A percentile compares a stretch with the other conserved stretches of the same genome.
Conservation (phyloP, 768 basidiomycete genomes). For the Rhodotorula toruloides region DNA sequence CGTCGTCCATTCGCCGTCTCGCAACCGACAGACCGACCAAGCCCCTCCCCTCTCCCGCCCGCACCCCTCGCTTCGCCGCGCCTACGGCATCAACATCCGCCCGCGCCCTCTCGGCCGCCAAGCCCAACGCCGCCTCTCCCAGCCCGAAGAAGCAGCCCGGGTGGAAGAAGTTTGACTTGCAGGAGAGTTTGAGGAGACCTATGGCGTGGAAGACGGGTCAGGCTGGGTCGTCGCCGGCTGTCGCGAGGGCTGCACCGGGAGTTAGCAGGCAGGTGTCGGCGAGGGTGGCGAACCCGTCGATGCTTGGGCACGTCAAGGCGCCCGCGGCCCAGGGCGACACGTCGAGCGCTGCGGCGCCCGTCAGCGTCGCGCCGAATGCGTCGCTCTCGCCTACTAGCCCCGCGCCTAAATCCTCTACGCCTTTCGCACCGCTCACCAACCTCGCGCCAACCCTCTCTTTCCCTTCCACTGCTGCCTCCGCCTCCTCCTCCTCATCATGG, state of each 20-base stretch:
- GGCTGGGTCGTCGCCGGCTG: accelerated
- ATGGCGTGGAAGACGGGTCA: conserved; percentile 14
- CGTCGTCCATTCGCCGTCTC: neutral
- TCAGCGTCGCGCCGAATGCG: too few species aligned
- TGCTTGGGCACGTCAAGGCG: conserved; percentile 5
- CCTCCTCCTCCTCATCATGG: neutral
- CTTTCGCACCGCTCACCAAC: conserved; percentile 5
- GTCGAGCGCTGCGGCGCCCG: neutral
- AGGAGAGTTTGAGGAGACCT: conserved; percentile 14
- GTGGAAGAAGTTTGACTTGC: conserved; percentile 28
- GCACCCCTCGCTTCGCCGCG: conserved; percentile 20
- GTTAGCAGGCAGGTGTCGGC: too few species aligned
- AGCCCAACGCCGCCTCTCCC: neutral
- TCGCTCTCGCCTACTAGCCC: neutral
- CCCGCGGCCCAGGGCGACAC: neutral
- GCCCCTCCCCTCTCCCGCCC: neutral
- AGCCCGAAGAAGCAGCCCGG: conserved; percentile 3
- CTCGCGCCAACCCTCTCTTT: too few species aligned
- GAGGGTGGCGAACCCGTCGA: conserved; percentile 8
- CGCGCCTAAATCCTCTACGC: neutral
- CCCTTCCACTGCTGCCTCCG: neutral
- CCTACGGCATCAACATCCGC: conserved; percentile 21
- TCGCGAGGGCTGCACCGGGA: too few species aligned
- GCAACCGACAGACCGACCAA: neutral
- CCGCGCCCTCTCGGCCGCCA: neutral